Conservation (phyloP, 768 basidiomycete genomes). For the Mycena pura region DNA sequence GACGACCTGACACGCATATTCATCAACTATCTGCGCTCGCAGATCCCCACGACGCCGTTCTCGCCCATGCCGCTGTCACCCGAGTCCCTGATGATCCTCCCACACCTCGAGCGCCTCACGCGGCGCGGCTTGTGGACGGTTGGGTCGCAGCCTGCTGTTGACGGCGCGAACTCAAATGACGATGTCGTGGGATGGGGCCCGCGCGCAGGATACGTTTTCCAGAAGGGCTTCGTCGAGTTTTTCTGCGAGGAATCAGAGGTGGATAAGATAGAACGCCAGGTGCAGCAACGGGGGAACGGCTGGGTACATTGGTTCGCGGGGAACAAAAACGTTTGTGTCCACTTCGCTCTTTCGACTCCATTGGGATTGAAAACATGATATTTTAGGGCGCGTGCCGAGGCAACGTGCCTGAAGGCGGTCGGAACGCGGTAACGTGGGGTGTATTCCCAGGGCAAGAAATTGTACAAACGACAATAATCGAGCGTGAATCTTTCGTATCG, state of each 20-base stretch:
- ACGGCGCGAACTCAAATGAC: slow-evolving; percentile 78
- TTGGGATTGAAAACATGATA: no score
- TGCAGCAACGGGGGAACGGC: slow-evolving; percentile 59
- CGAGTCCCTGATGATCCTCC: slow-evolving; percentile 84
- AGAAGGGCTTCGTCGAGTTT: slow-evolving; percentile 98
- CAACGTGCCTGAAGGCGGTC: slow-evolving; percentile 78
- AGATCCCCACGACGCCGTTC: slow-evolving; percentile 84
- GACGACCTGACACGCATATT: slow-evolving; percentile 83
- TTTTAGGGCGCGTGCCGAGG: slow-evolving; percentile 76
- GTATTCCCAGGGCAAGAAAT: slow-evolving; percentile 98
- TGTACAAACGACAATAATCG: slow-evolving; percentile 95
- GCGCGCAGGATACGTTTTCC: slow-evolving; percentile 90
- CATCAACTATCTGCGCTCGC: slow-evolving; percentile 77
- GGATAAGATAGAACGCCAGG: slow-evolving; percentile 61
- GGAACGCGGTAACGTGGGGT: slow-evolving; percentile 99
- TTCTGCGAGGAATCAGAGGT: slow-evolving; percentile 75
- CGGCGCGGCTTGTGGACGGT: slow-evolving; percentile 92
- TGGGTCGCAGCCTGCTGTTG: slow-evolving; percentile 93
- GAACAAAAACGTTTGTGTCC: slow-evolving; percentile 66
- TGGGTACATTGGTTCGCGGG: slow-evolving; percentile 89
- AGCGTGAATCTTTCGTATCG: slow-evolving; percentile 89
- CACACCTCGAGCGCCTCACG: slow-evolving; percentile 79
- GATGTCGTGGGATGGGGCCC: slow-evolving; percentile 93
- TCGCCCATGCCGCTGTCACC: slow-evolving; percentile 80
- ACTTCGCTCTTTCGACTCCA: not conserved